Evolutionary conservation across 306 rosid genomes (phyloP), one percentile per base, ranked within the genome.

Genomic region (Citrullus mucosospermus): DNA sequence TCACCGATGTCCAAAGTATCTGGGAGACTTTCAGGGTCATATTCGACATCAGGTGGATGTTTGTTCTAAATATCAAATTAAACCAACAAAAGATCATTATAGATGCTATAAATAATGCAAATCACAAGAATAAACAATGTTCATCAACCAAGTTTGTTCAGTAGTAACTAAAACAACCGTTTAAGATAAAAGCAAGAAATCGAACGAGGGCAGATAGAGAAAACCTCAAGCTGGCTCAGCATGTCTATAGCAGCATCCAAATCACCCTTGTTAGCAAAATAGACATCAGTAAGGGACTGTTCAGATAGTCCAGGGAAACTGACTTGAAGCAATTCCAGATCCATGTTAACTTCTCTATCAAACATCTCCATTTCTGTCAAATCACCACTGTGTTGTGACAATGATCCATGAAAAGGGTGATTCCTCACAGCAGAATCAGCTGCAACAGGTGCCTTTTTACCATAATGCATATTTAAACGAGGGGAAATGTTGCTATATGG

Each of bases 151-250:
- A 68, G 54, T 68, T 41, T 18, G 51, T 17, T 38, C 48, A 14
- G n/a, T 62, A 62, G n/a, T 6, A 63, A 34, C 46, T 34, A 18
- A 32, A 32, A 32, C 51, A 75, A 54, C 76, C 6, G 39, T 46
- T 22, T 28, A 18, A 41, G 4, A 38, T 36, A 36, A 36, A 36
- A 36, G 39, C 39, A 36, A 2, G 63, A 10, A 60, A 75, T 18
- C 38, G 12, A 76, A n/a, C 66, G 25, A 39, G 17, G 17, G 54
- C 13, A 13, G 73, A 79, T 17, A 65, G 60, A 53, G 75, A 78
- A 22, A 80, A 93, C 98, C 98, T 90, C 96, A 69, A 93, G 98
- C 61, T 87, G 96, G 83, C 34, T 87, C 85, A 93, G 85, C 98
- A 90, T 91, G 83, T 92, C 96, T 46, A 90, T 50, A 28, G 96